Evolutionary conservation across 148 eudicot genomes (phyloP).

Genomic region (Cornus florida): DNA sequence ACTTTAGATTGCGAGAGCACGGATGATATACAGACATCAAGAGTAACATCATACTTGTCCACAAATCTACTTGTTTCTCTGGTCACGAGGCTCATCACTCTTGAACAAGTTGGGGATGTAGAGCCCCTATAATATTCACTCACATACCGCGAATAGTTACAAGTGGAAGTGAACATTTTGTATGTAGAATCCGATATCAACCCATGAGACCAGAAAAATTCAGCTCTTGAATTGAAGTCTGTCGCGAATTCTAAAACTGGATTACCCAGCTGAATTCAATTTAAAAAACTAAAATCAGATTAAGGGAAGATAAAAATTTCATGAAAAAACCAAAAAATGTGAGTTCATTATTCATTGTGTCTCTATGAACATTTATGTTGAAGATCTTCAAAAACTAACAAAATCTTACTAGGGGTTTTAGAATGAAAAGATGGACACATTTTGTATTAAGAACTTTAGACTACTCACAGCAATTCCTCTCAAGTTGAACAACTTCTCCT

Average conservation of each 20-base stretch:
- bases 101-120: slow-evolving; percentile 23
- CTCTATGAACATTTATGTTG: neutral
- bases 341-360: neutral
- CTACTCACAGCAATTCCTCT: slow-evolving; percentile 29
- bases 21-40: slow-evolving; percentile 30
- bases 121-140: slow-evolving; percentile 25
- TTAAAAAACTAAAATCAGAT: neutral
- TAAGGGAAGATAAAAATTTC: neutral
- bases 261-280: slow-evolving; percentile 27
- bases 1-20: slow-evolving; percentile 29
- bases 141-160: slow-evolving; percentile 32
- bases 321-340: neutral
- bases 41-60: slow-evolving; percentile 33
- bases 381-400: neutral
- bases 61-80: slow-evolving; percentile 31
- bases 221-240: slow-evolving; percentile 33
- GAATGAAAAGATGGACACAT: neutral
- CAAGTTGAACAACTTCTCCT: slow-evolving; percentile 23
- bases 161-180: slow-evolving; percentile 26
- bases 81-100: slow-evolving; percentile 27
- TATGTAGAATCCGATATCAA: slow-evolving; percentile 25
- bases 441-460: neutral
- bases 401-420: neutral
- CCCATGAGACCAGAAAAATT: slow-evolving; percentile 30
- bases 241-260: slow-evolving; percentile 32